A percentile compares a stretch with the other conserved stretches of the same genome.
phyloP scores from a whole-genome alignment of 2,329 filamentous ascomycete genomes.

The Penicillium corylophilum region DNA sequence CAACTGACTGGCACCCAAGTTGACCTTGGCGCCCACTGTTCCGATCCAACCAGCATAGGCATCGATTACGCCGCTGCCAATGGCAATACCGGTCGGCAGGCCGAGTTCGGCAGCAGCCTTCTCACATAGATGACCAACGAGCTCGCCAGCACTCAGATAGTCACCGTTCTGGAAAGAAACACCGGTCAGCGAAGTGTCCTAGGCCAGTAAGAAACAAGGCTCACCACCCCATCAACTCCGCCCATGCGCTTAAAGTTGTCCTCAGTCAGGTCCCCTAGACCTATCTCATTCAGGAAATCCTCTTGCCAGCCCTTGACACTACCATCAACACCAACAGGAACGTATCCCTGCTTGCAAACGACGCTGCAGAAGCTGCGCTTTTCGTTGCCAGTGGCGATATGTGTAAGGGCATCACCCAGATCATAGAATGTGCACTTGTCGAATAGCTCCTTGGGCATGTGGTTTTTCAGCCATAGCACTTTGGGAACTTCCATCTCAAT shows the following conservation, averaged over 20 bases:
- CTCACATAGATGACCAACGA: constrained; percentile 80
- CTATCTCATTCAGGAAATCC: constrained; percentile 85
- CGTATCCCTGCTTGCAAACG: constrained; percentile 95
- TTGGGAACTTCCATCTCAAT: constrained; percentile 99
- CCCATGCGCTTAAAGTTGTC: constrained; percentile 92
- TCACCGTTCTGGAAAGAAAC: constrained; percentile 70
- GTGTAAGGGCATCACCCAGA: constrained; percentile 85
- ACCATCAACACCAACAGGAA: constrained; percentile 94
- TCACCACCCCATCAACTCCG: constrained; percentile 91
- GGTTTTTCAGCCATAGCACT: constrained; percentile 95
- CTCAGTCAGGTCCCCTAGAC: constrained; percentile 77
- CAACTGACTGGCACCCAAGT: constrained; percentile 66
- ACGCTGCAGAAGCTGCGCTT: constrained; percentile 92
- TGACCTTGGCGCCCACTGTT: constrained; percentile 94
- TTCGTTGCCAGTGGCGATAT: constrained; percentile 89
- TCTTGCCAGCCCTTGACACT: constrained; percentile 98
- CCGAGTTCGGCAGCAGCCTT: constrained; percentile 81
- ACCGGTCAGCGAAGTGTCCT: constrained; percentile 9
- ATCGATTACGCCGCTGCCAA: constrained; percentile 96
- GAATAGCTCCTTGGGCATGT: constrained; percentile 92
- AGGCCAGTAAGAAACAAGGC: constrained; percentile 45
- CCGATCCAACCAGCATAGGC: constrained; percentile 99
- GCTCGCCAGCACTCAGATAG: constrained; percentile 87
- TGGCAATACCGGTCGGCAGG: constrained; percentile 79
- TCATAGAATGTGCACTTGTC: constrained; percentile 97